Conservation (phyloP, 768 basidiomycete species). For the Rhizopogon sp. region DNA sequence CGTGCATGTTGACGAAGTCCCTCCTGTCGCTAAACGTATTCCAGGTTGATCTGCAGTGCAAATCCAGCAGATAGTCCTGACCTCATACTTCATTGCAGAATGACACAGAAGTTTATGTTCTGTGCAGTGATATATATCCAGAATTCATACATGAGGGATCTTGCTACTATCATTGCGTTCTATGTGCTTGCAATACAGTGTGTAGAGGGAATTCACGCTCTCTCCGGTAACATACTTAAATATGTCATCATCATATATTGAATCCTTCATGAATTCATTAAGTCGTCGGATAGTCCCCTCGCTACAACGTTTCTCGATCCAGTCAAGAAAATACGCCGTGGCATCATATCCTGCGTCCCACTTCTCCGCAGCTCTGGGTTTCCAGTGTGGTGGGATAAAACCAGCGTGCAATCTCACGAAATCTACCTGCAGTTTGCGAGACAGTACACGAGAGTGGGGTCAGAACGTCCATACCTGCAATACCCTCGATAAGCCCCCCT, state of each 20-base stretch:
- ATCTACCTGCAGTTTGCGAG: conserved; percentile 35
- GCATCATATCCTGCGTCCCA: conserved; percentile 79
- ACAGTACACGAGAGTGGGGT: not conserved
- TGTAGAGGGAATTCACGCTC: conserved; percentile 54
- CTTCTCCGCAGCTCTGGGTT: conserved; percentile 33
- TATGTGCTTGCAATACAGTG: conserved; percentile 42
- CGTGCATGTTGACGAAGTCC: no score
- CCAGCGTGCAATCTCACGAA: conserved; percentile 62
- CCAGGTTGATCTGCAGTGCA: no score
- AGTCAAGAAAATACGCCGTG: conserved; percentile 73
- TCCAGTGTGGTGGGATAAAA: conserved; percentile 70
- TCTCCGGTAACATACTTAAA: conserved; percentile 51
- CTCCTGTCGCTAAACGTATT: no score
- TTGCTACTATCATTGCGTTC: conserved; percentile 5
- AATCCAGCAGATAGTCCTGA: no score
- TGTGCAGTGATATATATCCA: no score
- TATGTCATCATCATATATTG: conserved; percentile 43
- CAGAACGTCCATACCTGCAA: conserved; percentile 52
- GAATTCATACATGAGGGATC: not conserved
- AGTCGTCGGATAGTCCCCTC: conserved; percentile 51
- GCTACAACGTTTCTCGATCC: conserved; percentile 53
- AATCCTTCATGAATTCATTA: conserved; percentile 48
- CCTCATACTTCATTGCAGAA: no score
- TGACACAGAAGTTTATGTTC: no score
- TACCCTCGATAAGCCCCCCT: conserved; percentile 71